Evolutionary conservation across 495 filamentous ascomycete species (phyloP), one percentile per base, ranked within the genome.

Genomic region (Hypoxylon rickii): DNA sequence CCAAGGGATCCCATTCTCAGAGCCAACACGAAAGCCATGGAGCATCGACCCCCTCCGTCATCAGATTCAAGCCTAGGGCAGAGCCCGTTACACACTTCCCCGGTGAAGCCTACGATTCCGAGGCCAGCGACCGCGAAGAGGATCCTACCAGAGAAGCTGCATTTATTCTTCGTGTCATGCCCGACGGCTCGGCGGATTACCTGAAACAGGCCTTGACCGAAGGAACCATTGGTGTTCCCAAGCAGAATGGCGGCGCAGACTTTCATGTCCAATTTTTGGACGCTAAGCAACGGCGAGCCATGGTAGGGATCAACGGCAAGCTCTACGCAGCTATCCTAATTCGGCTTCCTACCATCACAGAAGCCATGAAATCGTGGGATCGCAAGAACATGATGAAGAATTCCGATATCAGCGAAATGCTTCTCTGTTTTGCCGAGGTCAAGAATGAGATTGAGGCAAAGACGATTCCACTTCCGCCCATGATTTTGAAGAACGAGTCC

Each of bases 361-460:
- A 99, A 71, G 88, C 86, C 7, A 95, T 95, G 86, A 99, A 99
- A 74, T 92, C 87, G 44, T 96, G 94, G 87, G 94, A 97, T 64
- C 87, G 86, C 67, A 89, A 87, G 53, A 82, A 86, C 17, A 94
- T 92, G 83, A 92, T 91, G 76, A 99, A 99, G 73, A 88, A 86
- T 3, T 89, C 89, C 2, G 95, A 99, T 72, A 84, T 99, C 6
- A 94, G 87, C 54, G 95, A 99, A 76, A 96, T 99, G 89, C 78
- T 97, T 2, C 73, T 95, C 22, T 88, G 97, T 0, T 79, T 92
- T 49, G 88, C 88, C 2, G 75, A 66, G 24, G 84, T 96, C 18
- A 63, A 77, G 8, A 84, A 71, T 43, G 92, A 97, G 54, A 77
- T 85, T 7, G 89, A 95, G 61, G 90, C 89, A 43, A 87, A 74